Conservation (phyloP, 2,329 filamentous ascomycete species). For the Xylogone sp. region DNA sequence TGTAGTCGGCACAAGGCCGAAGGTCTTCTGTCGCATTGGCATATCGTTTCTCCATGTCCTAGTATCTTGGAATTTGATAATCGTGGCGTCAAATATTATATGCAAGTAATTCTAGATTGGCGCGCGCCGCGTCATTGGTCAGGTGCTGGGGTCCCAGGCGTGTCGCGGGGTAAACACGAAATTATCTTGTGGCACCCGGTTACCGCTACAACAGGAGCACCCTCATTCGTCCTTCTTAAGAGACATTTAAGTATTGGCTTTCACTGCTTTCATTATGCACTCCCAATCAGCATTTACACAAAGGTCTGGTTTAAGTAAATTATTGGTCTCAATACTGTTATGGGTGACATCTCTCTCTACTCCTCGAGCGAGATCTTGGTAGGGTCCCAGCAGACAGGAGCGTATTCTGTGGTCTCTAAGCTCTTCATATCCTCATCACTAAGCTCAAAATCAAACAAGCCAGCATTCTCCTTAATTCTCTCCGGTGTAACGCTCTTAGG, state of each 20-base stretch:
- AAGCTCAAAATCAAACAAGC: slow-evolving; percentile 52
- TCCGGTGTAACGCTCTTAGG: slow-evolving; percentile 69
- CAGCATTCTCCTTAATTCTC: slow-evolving; percentile 62
- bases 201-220: neutral
- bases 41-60: slow-evolving; percentile 17
- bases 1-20: slow-evolving; percentile 38
- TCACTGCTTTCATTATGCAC: too few relatives aligned
- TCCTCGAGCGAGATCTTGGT: slow-evolving; percentile 42
- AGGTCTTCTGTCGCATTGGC: slow-evolving; percentile 38
- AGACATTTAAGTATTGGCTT: too few relatives aligned
- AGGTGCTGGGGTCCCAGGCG: neutral
- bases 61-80: neutral
- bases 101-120: neutral
- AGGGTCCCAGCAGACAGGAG: slow-evolving; percentile 55
- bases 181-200: neutral
- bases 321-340: too few relatives aligned
- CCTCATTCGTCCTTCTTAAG: neutral
- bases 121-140: neutral
- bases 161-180: neutral
- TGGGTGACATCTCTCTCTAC: slow-evolving; percentile 17
- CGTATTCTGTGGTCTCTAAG: slow-evolving; percentile 48
- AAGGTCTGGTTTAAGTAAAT: too few relatives aligned
- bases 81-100: neutral
- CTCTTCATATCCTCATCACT: slow-evolving; percentile 47
- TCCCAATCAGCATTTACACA: too few relatives aligned